Conservation (phyloP, 1,284 basidiomycete genomes). For the Cerioporus squamosus region DNA sequence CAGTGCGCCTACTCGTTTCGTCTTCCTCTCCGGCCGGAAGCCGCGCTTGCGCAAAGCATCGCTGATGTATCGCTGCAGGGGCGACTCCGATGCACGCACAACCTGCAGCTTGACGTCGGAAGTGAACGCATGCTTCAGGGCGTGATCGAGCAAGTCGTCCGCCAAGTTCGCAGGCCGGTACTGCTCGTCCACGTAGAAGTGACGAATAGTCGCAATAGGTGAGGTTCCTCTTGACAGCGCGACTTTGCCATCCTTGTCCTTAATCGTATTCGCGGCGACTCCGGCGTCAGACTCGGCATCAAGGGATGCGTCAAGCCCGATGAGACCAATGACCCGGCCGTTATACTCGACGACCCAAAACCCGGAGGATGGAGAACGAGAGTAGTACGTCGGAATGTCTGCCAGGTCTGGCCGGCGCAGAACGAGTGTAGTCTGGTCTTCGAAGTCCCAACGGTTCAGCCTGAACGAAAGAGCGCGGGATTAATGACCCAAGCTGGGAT, state of each 20-base stretch:
- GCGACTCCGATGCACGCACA: constrained; percentile 52
- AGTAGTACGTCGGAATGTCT: constrained; percentile 61
- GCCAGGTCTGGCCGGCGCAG: constrained; percentile 64
- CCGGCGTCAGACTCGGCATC: constrained; percentile 41
- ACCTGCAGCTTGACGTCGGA: constrained; percentile 43
- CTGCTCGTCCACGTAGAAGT: constrained; percentile 73
- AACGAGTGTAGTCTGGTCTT: constrained; percentile 53
- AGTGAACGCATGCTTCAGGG: constrained; percentile 61
- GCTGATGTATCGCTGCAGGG: constrained; percentile 56
- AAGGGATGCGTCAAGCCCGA: constrained; percentile 67
- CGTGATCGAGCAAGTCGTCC: constrained; percentile 66
- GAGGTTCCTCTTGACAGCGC: constrained; percentile 42
- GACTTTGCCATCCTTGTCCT: constrained; percentile 25
- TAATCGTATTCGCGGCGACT: constrained; percentile 14
- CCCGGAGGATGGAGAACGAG: constrained; percentile 59
- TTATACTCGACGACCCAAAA: constrained; percentile 73
- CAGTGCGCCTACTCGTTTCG: constrained; percentile 52
- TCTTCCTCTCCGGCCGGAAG: constrained; percentile 52
- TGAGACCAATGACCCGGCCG: constrained; percentile 64
- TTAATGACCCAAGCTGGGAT: not conserved
- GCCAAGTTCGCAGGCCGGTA: constrained; percentile 64
- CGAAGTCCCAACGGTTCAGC: constrained; percentile 73
- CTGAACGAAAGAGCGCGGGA: constrained; percentile 39
- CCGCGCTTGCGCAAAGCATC: constrained; percentile 50
- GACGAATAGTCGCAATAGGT: constrained; percentile 67